Evolutionary conservation across 345 rosid species (phyloP).

Genomic region (Eucalyptus marginata): DNA sequence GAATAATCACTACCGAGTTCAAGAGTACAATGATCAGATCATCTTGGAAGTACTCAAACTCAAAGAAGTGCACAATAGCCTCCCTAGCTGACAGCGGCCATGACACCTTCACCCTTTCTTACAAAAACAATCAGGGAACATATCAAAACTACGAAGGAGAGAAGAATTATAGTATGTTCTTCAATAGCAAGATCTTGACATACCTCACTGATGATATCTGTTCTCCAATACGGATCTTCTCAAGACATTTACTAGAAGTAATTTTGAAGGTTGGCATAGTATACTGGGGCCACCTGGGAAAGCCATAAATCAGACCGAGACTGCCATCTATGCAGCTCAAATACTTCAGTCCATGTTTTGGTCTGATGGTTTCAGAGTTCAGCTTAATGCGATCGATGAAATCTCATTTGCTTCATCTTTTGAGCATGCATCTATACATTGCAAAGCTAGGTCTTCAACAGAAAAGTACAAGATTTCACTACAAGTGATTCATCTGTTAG

Average conservation of each 20-base stretch:
- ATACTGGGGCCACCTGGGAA: conserved; percentile 84
- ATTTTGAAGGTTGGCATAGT: conserved; percentile 63
- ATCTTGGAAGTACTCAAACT: conserved; percentile 64
- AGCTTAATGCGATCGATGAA: not conserved
- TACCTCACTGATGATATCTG: conserved; percentile 76
- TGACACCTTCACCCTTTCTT: conserved; percentile 87
- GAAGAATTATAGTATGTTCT: not conserved
- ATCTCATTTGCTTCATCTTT: not conserved
- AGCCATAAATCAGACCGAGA: not conserved
- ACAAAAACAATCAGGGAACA: conserved; percentile 20
- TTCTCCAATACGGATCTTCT: conserved; percentile 51
- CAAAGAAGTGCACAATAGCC: conserved; percentile 57
- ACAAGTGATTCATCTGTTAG: not conserved
- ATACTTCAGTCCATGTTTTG: not conserved
- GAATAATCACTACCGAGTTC: conserved; percentile 47
- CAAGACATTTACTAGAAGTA: conserved; percentile 33
- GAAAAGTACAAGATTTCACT: not conserved
- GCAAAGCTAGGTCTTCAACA: not conserved
- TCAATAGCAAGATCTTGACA: conserved; percentile 1
- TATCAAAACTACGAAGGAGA: conserved; percentile 9
- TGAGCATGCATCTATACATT: not conserved
- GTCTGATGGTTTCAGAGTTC: not conserved
- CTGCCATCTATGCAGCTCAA: not conserved
- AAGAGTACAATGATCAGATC: conserved; percentile 46
- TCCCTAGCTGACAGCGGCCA: conserved; percentile 91